Evolutionary conservation across 1,284 basidiomycete species (phyloP).

Genomic region (Butyriboletus appendiculatus): DNA sequence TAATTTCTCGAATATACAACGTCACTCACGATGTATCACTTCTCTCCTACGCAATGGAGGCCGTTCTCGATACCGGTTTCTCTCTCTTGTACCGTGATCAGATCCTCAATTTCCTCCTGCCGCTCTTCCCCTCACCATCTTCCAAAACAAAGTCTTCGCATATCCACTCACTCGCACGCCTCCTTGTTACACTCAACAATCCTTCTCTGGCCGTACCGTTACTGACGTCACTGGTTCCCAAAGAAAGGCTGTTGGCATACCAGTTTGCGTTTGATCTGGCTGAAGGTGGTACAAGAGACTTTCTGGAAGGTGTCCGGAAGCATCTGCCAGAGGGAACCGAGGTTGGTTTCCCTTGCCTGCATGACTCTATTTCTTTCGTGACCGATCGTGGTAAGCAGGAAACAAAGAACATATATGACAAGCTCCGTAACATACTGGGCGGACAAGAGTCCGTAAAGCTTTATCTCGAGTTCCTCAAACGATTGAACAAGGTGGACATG

Average conservation of each 20-base stretch:
- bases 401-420: conserved; percentile 64
- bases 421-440: conserved; percentile 78
- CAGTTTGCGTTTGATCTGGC: conserved; percentile 94
- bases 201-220: conserved; percentile 73
- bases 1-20: conserved; percentile 77
- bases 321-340: conserved; percentile 66
- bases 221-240: conserved; percentile 68
- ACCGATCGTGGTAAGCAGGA: conserved; percentile 41
- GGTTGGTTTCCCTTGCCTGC: conserved; percentile 40
- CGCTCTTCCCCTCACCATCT: conserved; percentile 74
- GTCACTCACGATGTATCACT: conserved; percentile 74
- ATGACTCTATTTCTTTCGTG: conserved; percentile 1
- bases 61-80: conserved; percentile 82
- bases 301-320: conserved; percentile 72
- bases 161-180: conserved; percentile 77
- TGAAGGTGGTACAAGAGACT: conserved; percentile 92
- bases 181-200: conserved; percentile 86
- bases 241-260: conserved; percentile 79
- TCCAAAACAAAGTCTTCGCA: conserved; percentile 71
- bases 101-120: conserved; percentile 83
- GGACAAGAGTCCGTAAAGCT: conserved; percentile 90
- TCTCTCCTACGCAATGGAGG: conserved; percentile 89
- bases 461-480: conserved; percentile 91
- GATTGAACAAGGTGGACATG: conserved; percentile 91
- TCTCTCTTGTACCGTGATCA: conserved; percentile 81